Evolutionary conservation across 352 stramenopile genomes (phyloP), one percentile per base, ranked within the genome.

Genomic region (Globisporangium rhizosaccharum): DNA sequence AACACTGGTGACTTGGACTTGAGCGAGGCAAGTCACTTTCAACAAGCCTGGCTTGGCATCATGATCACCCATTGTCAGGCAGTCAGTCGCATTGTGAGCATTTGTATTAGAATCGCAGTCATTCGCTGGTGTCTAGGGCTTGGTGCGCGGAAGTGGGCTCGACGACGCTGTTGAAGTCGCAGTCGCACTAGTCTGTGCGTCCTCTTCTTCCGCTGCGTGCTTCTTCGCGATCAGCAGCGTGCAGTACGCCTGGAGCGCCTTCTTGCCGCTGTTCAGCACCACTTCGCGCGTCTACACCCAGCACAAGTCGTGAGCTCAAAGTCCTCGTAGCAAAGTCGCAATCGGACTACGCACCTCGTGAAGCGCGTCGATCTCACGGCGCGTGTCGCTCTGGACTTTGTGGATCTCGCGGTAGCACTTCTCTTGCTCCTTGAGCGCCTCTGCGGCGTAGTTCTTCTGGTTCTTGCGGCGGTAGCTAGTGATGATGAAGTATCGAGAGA

Each of bases 191-290:
- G 20, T 23, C 33, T 57, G 41, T 26, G 45, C 56, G 28, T 84
- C 67, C 2, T 81, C 65, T 9, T 68, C 69, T 23, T 82, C 71
- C 3, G 42, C 62, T 0, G 50, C 46, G n/a, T 64, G 61, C 26
- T 84, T 88, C 49, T 81, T 75, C 57, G 72, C 85, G 57, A 88
- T 63, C 11, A 90, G 56, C 42, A 86, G 58, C 8, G 78, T 84
- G 47, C 80, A 90, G 59, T 90, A 90, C 20, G 79, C 76, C 48
- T 88, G 78, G 23, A 90, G 39, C 17, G 74, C 73, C 51, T 87
- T 88, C 64, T 89, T 90, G 4, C 82, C 82, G 30, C 82, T 88
- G 44, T 64, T 72, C 9, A 92, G 65, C 39, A 92, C 82, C 51
- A 88, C 76, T 39, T 90, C 76, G 30, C 81, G 70, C 0, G 79